Conservation (phyloP, 2,329 filamentous ascomycete species). For the Colletotrichum cordylinicola region DNA sequence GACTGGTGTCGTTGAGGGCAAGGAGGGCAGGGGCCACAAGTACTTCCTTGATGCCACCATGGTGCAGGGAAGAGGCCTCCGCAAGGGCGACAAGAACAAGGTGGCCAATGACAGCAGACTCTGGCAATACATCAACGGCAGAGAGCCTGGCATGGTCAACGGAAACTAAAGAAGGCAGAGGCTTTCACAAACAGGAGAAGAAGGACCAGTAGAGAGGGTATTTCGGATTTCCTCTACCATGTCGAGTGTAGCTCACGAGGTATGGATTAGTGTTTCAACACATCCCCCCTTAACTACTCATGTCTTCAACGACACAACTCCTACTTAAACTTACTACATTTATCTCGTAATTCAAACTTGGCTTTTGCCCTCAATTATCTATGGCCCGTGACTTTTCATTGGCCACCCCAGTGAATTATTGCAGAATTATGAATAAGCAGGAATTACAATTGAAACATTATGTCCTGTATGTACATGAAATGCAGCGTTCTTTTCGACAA, state of each 20-base stretch:
- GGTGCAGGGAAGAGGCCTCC: background rate
- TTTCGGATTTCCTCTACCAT: background rate
- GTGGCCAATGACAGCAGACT: background rate
- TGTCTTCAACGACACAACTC: background rate
- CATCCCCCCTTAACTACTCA: rapidly evolving
- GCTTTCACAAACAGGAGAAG: background rate
- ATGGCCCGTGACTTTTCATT: background rate
- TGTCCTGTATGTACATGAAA: background rate
- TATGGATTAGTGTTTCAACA: background rate
- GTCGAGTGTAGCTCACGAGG: background rate
- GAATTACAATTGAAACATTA: background rate
- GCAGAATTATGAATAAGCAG: rapidly evolving
- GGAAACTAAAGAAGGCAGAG: background rate
- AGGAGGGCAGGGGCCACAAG: background rate
- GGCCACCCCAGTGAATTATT: background rate
- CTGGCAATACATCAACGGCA: background rate
- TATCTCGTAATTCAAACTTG: background rate
- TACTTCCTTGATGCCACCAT: background rate
- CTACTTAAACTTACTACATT: background rate
- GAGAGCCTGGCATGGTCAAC: background rate
- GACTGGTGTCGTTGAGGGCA: background rate
- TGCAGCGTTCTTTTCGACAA: rapidly evolving
- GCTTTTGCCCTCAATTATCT: background rate
- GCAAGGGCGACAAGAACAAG: background rate
- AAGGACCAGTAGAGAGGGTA: background rate